Percentiles rank a stretch among this genome's conserved stretches.
These are phyloP conservation scores for Suillus variegatus DNA, from an alignment of 768 basidiomycete species.

Conservation along the genomic window DNA sequence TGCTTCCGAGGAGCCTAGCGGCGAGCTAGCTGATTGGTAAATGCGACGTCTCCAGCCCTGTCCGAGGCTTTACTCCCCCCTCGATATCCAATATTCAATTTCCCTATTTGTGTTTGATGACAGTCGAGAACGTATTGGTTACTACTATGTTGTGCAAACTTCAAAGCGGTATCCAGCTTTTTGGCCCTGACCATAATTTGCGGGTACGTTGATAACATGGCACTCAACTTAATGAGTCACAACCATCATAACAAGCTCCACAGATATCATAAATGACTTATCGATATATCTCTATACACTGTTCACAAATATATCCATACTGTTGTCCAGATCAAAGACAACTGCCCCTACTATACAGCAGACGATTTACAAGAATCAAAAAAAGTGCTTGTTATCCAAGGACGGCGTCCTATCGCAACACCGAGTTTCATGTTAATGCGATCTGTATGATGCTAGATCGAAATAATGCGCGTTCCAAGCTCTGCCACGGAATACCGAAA, in stretches of 20 bases:
- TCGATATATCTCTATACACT: neutral
- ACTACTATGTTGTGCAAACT: too few relatives aligned
- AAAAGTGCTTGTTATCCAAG: neutral
- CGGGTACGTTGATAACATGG: too few relatives aligned
- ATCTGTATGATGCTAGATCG: conserved; percentile 23
- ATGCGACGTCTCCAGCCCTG: conserved; percentile 34
- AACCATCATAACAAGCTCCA: too few relatives aligned
- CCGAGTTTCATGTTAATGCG: neutral
- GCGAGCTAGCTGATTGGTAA: conserved; percentile 31
- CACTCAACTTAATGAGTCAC: too few relatives aligned
- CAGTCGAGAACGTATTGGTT: too few relatives aligned
- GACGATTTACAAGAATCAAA: neutral
- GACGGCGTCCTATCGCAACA: neutral
- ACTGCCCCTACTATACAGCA: neutral
- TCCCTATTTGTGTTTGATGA: too few relatives aligned
- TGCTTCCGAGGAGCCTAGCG: conserved; percentile 27
- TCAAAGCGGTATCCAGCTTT: too few relatives aligned
- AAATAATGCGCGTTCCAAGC: conserved; percentile 53
- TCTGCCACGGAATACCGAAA: conserved; percentile 48
- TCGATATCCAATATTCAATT: too few relatives aligned
- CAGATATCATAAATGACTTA: too few relatives aligned
- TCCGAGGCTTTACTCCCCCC: conserved; percentile 34
- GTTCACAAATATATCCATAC: neutral
- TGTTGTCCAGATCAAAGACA: neutral
- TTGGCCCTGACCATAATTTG: too few relatives aligned